phyloP scores from a whole-genome alignment of 2,329 filamentous ascomycete species.

The Colletotrichum graminicola region DNA sequence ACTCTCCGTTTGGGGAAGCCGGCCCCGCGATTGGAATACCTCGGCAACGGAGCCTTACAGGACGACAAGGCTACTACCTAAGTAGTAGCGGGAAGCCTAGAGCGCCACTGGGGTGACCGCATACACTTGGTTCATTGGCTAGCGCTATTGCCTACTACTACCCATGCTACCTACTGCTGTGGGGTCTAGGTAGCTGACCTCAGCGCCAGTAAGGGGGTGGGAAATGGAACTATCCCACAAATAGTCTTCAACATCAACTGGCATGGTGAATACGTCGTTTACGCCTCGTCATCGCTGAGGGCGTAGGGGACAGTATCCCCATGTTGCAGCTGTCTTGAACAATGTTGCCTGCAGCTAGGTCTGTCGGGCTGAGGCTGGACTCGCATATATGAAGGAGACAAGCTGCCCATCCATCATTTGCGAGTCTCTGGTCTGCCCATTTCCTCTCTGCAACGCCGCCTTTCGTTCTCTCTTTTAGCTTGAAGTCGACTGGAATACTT shows the following conservation, averaged over 20 bases:
- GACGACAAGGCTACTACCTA: constrained; percentile 8
- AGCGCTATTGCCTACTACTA: neutral
- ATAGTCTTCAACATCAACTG: constrained; percentile 19
- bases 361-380: too few relatives aligned
- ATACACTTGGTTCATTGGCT: constrained; percentile 23
- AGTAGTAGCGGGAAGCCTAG: constrained; percentile 20
- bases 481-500: constrained; percentile 1
- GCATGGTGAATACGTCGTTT: neutral
- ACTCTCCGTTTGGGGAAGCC: constrained; percentile 30
- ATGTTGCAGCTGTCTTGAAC: neutral
- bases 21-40: constrained; percentile 11
- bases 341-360: neutral
- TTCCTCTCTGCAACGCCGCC: neutral
- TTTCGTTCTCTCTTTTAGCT: constrained; percentile 8
- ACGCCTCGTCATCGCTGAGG: constrained; percentile 20
- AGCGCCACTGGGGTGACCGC: constrained; percentile 11
- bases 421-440: neutral
- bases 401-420: neutral
- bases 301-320: neutral
- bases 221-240: neutral
- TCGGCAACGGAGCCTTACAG: constrained; percentile 26
- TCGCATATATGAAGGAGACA: constrained; percentile 27
- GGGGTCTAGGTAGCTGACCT: constrained; percentile 34
- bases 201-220: constrained; percentile 24
- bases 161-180: constrained; percentile 31